Base-by-base conservation (phyloP, 345 rosid genomes). In the Erodium maritimum region DNA sequence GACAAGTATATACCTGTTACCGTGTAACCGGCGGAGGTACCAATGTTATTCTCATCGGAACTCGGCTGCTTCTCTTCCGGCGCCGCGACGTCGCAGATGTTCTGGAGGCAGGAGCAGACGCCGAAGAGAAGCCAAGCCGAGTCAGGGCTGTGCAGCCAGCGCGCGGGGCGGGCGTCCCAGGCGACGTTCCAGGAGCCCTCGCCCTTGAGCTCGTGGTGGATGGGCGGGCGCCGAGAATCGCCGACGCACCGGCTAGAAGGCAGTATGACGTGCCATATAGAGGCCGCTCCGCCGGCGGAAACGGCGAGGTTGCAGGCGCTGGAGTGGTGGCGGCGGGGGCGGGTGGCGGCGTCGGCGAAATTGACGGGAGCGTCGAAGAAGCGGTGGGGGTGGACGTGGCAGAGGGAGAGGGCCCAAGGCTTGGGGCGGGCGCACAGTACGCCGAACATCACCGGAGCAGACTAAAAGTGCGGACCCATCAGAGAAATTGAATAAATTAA, bases 101-200 rank as follows among this genome's bases (percentile, higher is more conserved):
- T n/a, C n/a, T n/a, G n/a, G n/a, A n/a, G n/a, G 56, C 85, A 78
- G 29, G 74, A 74, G 62, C 91, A 79, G 19, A 79, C 82, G 17
- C 90, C 85, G 66, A 82, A 82, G 50, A 82, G 73, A 24, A 85
- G 66, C 93, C 88, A 85, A 50, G 76, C 86, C 16, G 88, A 85
- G 58, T 82, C 88, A 1, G 86, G 67, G 51, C 84, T 65, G 52
- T 75, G 77, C 18, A 85, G 84, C 93, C 93, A 85, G 8, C 93
- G 77, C 21, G 93, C 93, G 11, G 93, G 93, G 29, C 93, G 55
- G 2, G 80, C 88, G 56, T 85, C 93, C 84, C 82, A 82, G 4
- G 84, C 74, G 1, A 75, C 86, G 66, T 85, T 85, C 93, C 93
- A 85, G 1, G 93, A 85, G 3, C 93, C 93, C 58, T 85, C 93